phyloP scores from a whole-genome alignment of 306 rosid species.

The Vicia faba region DNA sequence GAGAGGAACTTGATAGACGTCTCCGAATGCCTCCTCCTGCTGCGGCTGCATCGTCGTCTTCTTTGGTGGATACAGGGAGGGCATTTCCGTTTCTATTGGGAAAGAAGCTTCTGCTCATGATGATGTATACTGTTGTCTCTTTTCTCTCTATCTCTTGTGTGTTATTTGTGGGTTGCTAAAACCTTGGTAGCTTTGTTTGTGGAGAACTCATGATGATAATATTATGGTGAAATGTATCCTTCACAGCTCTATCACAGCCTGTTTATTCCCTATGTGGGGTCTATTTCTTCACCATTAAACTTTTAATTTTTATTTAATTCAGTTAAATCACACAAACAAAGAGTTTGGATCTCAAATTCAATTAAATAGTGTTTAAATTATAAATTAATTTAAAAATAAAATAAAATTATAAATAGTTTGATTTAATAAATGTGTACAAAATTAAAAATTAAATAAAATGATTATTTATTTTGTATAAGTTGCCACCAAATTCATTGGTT shows the following conservation, averaged over 20 bases:
- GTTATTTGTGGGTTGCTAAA: background rate
- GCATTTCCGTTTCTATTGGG: slow-evolving; percentile 28
- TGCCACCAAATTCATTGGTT: no score
- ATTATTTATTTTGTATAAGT: no score
- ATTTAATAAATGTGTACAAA: no score
- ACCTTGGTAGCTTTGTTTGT: background rate
- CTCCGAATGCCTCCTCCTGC: slow-evolving; percentile 53
- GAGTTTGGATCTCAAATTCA: no score
- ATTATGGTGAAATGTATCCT: slow-evolving; percentile 1
- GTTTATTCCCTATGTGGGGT: slow-evolving; percentile 55
- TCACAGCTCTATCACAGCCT: slow-evolving; percentile 67
- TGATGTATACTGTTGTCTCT: background rate
- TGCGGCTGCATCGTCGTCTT: background rate
- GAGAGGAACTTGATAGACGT: slow-evolving; percentile 66
- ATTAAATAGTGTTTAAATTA: no score
- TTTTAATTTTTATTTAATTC: no score
- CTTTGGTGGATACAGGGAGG: slow-evolving; percentile 67
- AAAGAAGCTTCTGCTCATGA: slow-evolving; percentile 33
- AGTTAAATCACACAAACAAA: no score
- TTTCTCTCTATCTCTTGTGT: no score
- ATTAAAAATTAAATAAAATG: no score
- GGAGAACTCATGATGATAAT: background rate
- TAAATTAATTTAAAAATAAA: no score
- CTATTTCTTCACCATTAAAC: background rate
- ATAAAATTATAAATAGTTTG: no score